Conservation (phyloP, 2,329 filamentous ascomycete genomes). For the Botrytis byssoidea region DNA sequence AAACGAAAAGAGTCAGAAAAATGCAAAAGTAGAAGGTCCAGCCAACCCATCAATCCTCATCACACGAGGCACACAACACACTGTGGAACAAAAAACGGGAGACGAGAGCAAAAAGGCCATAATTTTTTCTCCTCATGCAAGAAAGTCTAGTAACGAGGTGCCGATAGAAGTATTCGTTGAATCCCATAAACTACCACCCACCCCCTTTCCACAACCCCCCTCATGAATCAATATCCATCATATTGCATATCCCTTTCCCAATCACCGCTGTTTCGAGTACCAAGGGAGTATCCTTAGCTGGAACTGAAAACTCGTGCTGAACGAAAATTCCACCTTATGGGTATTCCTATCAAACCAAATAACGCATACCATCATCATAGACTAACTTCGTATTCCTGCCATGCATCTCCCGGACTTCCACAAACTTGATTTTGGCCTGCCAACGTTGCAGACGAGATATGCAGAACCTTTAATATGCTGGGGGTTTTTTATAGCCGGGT, state of each 20-base stretch:
- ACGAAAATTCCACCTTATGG: conserved; percentile 35
- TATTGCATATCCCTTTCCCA: conserved; percentile 30
- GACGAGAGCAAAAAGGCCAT: conserved; percentile 37
- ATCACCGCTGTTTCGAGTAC: conserved; percentile 28
- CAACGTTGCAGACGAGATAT: conserved; percentile 33
- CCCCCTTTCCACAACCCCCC: conserved; percentile 17
- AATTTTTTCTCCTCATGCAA: conserved; percentile 35
- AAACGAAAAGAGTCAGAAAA: conserved; percentile 13
- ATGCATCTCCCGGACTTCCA: conserved; percentile 36
- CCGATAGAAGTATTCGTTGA: conserved; percentile 32
- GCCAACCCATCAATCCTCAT: conserved; percentile 32
- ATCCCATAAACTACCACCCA: conserved; percentile 18
- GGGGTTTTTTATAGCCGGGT: conserved; percentile 29
- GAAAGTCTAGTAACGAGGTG: conserved; percentile 38
- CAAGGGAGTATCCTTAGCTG: conserved; percentile 30
- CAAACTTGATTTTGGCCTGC: conserved; percentile 34
- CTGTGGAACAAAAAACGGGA: conserved; percentile 33
- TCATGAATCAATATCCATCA: conserved; percentile 29
- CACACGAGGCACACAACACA: conserved; percentile 18
- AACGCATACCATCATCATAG: conserved; percentile 38
- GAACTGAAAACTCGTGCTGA: conserved; percentile 32
- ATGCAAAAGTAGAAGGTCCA: conserved; percentile 36
- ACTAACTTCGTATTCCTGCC: conserved; percentile 35
- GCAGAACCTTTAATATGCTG: conserved; percentile 36
- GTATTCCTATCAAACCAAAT: conserved; percentile 38